These are phyloP conservation scores for Xerocomus amazonicus DNA, from an alignment of 1,284 basidiomycete species.

Conservation along the genomic window DNA sequence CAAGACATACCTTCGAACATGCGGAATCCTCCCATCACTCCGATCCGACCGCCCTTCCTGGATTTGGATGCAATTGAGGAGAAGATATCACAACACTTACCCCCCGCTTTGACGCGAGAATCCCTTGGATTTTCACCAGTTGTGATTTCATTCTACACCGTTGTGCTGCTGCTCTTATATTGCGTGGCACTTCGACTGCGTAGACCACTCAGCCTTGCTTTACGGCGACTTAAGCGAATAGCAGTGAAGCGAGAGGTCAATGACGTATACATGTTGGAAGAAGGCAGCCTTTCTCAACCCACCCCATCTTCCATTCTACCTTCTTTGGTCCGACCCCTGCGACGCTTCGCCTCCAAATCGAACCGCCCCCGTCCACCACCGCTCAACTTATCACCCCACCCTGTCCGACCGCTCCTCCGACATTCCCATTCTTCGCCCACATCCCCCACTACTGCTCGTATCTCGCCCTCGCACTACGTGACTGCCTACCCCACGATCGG, in stretches of 20 bases:
- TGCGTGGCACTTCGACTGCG: slow-evolving; percentile 54
- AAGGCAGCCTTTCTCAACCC: slow-evolving; percentile 41
- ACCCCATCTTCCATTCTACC: slow-evolving; percentile 32
- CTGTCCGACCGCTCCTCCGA: slow-evolving; percentile 18
- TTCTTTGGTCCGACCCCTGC: slow-evolving; percentile 38
- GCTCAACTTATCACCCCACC: slow-evolving; percentile 25
- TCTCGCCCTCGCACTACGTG: slow-evolving; percentile 19
- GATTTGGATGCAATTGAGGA: slow-evolving; percentile 60
- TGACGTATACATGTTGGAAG: slow-evolving; percentile 56
- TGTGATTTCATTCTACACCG: slow-evolving; percentile 51
- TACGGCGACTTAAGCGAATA: slow-evolving; percentile 46
- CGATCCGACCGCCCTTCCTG: slow-evolving; percentile 60
- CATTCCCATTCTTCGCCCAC: slow-evolving; percentile 24
- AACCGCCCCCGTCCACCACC: slow-evolving; percentile 29
- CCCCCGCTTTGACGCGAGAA: slow-evolving; percentile 51
- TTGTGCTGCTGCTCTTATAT: slow-evolving; percentile 40
- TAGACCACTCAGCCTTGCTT: slow-evolving; percentile 45
- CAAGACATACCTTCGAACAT: slow-evolving; percentile 52
- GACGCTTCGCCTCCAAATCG: slow-evolving; percentile 35
- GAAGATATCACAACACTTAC: slow-evolving; percentile 58
- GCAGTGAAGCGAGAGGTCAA: slow-evolving; percentile 35
- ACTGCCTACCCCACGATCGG: slow-evolving; percentile 20
- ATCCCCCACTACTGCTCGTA: slow-evolving; percentile 18
- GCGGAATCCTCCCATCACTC: slow-evolving; percentile 50
- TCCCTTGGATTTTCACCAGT: slow-evolving; percentile 70